Percentiles rank a stretch among this genome's conserved stretches.
Evolutionary conservation across 371 early-diverging fungal species (phyloP).

Genomic region (Paraphysoderma sedebokerense): DNA sequence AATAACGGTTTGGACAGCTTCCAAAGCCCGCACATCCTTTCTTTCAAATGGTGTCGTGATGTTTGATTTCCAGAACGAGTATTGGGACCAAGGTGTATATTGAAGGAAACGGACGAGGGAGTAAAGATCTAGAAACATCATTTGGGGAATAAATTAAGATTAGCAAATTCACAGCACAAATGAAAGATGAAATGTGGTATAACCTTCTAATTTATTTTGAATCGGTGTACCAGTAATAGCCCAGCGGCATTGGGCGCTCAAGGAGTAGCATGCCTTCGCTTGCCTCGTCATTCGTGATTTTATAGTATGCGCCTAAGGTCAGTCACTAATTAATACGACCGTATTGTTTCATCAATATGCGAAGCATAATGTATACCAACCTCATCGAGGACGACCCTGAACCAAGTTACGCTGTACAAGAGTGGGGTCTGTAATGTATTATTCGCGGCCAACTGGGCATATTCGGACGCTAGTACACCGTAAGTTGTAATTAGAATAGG

Average conservation of each 20-base stretch:
- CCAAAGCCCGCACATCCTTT: conserved; percentile 30
- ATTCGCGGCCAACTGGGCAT: conserved; percentile 2
- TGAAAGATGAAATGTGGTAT: too few species aligned
- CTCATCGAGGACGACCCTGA: conserved; percentile 50
- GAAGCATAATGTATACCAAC: too few species aligned
- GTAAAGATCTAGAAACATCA: conserved; percentile 62
- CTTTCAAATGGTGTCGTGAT: conserved; percentile 44
- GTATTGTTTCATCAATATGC: too few species aligned
- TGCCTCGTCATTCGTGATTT: conserved; percentile 36
- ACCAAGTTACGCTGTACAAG: conserved; percentile 12
- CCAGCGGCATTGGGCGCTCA: conserved; percentile 52
- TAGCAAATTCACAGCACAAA: too few species aligned
- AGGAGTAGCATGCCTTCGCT: conserved; percentile 33
- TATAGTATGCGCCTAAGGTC: conserved; percentile 64
- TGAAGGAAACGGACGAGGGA: conserved; percentile 60
- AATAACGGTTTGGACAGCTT: conserved; percentile 40
- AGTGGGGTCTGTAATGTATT: too few species aligned
- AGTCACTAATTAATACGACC: too few species aligned
- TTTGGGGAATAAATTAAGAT: conserved; percentile 8
- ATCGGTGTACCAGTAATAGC: conserved; percentile 65
- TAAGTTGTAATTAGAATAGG: conserved; percentile 50
- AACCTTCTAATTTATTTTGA: conserved; percentile 17
- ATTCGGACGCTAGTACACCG: conserved; percentile 34
- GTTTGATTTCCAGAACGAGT: conserved; percentile 41
- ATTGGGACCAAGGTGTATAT: conserved; percentile 44